phyloP scores from a whole-genome alignment of 2,329 filamentous ascomycete genomes.

The Tolypocladium tropicale region DNA sequence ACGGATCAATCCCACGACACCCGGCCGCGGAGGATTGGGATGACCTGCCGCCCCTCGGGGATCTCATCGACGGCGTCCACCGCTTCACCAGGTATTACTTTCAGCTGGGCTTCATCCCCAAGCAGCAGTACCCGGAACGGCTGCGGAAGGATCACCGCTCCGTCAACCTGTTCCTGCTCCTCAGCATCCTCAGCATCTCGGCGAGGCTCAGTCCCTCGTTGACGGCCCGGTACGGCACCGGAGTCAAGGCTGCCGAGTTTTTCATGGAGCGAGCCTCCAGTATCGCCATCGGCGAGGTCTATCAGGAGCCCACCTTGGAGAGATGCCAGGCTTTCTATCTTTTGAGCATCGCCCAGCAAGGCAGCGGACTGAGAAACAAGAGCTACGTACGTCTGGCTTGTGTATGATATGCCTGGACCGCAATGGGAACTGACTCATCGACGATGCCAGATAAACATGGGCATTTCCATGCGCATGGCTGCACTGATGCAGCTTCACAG shows the following conservation, averaged over 20 bases:
- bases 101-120: conserved; percentile 49
- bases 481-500: conserved; percentile 43
- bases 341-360: conserved; percentile 48
- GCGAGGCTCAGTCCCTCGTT: conserved; percentile 42
- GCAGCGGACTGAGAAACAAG: conserved; percentile 39
- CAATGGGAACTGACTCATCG: background rate
- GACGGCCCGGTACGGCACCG: conserved; percentile 36
- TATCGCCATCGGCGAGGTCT: conserved; percentile 39
- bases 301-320: conserved; percentile 41
- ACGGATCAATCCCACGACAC: conserved; percentile 14
- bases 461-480: conserved; percentile 46
- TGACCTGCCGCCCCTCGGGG: conserved; percentile 34
- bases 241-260: conserved; percentile 38
- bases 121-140: conserved; percentile 35
- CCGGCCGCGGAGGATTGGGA: conserved; percentile 33
- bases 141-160: conserved; percentile 35
- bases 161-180: conserved; percentile 43
- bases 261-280: conserved; percentile 41
- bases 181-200: conserved; percentile 46
- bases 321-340: conserved; percentile 49
- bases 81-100: conserved; percentile 46
- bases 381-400: conserved; percentile 37
- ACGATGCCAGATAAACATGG: conserved; percentile 38
- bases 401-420: too few species aligned
- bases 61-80: conserved; percentile 41